Conservation (phyloP, 148 eudicot genomes). For the Beta vulgaris region DNA sequence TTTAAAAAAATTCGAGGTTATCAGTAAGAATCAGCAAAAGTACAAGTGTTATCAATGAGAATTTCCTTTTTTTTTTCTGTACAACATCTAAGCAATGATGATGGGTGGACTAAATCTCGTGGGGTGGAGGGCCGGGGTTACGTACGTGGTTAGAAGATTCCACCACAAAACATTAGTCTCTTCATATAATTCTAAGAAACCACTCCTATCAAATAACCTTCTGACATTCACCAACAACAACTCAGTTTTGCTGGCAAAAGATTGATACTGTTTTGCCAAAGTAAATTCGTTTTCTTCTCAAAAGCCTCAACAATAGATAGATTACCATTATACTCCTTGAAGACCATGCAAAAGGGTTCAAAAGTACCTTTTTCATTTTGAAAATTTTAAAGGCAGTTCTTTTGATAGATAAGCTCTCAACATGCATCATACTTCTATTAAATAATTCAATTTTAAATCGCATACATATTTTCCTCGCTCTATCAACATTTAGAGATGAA, state of each 20-base stretch:
- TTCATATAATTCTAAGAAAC: background rate
- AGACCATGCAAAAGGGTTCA: slow-evolving; percentile 42
- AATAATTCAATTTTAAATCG: background rate
- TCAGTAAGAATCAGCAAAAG: too few relatives aligned
- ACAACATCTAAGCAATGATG: slow-evolving; percentile 26
- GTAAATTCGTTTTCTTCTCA: background rate
- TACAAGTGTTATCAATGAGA: too few relatives aligned
- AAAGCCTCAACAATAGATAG: slow-evolving; percentile 28
- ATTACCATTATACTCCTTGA: slow-evolving; percentile 26
- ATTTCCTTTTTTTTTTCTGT: too few relatives aligned
- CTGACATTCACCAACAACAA: background rate
- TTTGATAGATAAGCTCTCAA: background rate
- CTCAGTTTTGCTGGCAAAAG: slow-evolving; percentile 17
- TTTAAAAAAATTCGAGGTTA: too few relatives aligned
- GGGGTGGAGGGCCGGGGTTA: slow-evolving; percentile 5
- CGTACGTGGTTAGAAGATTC: slow-evolving; percentile 19
- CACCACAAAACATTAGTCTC: background rate
- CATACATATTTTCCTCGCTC: background rate
- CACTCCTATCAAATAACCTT: background rate
- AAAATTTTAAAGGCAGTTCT: background rate
- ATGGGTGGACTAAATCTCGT: slow-evolving; percentile 24
- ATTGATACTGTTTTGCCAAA: slow-evolving; percentile 10
- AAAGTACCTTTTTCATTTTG: slow-evolving; percentile 18
- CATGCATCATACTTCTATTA: slow-evolving; percentile 14
- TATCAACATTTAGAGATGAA: background rate